Evolutionary conservation across 2,329 filamentous ascomycete species (phyloP), one percentile per base, ranked within the genome.

Genomic region (Nothophoma quercina): DNA sequence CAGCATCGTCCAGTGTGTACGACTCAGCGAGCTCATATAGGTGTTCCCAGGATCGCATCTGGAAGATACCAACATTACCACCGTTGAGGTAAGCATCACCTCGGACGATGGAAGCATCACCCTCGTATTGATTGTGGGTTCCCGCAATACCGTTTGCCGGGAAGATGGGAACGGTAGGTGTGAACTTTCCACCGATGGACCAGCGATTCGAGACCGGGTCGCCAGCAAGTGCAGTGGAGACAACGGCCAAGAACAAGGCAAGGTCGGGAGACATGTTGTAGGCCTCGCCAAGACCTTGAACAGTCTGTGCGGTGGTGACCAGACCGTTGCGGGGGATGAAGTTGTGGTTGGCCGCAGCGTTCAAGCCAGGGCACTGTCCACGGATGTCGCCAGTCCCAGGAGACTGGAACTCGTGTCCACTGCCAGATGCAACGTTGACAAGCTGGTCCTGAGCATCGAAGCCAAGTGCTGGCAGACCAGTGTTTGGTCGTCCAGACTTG

Each of bases 281-380:
- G 1, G 60, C 51, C 1, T 53, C 49, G 19, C 51, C 58, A 26
- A 62, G 51, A 7, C 60, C 60, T 25, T 55, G 49, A n/a, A 56
- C 45, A 22, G 43, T 44, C 29, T 60, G 51, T 18, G 48, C 44
- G 6, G 51, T 48, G 7, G 51, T 44, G 18, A 58, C 16, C 19
- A 60, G 65, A 28, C 72, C 73, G 42, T 69, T 56, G 28, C 62
- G 65, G 6, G 70, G 67, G n/a, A 73, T 50, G 49, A 73, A 64
- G 16, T 58, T 59, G 47, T 71, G 69, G 32, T 72, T 73, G 7
- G 69, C 68, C 38, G 68, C 59, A 9, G 67, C 60, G 25, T 73
- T 73, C 18, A 71, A 34, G 7, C 57, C 67, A 7, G 69, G 69
- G 30, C 70, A 73, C 12, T 68, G 69, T 8, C 61, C 58, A n/a